These are phyloP conservation scores for Macrophomina pseudophaseolina DNA, from an alignment of 2,329 filamentous ascomycete species.

Conservation along the genomic window DNA sequence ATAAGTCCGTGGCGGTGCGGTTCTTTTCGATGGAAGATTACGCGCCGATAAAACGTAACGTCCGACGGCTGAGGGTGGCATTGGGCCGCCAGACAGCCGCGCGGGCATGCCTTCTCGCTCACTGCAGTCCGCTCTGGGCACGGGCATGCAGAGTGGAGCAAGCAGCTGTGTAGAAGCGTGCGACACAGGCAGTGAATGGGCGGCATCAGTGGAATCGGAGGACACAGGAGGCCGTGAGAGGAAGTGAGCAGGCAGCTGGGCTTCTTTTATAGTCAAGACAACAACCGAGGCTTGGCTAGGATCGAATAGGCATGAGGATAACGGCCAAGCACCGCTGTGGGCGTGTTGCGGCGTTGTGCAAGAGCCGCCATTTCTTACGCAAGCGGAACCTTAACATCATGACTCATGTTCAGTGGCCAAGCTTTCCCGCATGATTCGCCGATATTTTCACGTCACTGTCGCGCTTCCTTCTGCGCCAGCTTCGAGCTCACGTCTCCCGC, in stretches of 20 bases:
- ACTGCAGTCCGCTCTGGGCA: neutral
- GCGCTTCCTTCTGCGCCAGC: neutral
- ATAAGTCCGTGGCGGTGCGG: constrained; percentile 22
- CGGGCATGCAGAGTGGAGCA: neutral
- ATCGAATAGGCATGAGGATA: constrained; percentile 14
- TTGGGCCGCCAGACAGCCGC: neutral
- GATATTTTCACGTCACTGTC: neutral
- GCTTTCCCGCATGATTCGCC: constrained; percentile 4
- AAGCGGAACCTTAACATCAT: neutral
- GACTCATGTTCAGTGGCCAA: neutral
- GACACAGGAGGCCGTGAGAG: neutral
- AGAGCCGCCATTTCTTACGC: neutral
- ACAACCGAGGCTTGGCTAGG: constrained; percentile 8
- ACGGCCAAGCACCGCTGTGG: neutral
- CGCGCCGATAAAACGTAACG: constrained; percentile 3
- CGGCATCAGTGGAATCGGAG: too few species aligned
- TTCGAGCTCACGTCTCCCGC: neutral
- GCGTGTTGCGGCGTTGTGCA: constrained; percentile 9
- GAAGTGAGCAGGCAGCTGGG: neutral
- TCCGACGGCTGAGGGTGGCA: neutral
- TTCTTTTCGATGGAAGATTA: neutral
- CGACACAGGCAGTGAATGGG: neutral
- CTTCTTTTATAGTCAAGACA: neutral
- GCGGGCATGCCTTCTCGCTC: neutral
- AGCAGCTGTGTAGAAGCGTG: neutral